Evolutionary conservation across 768 basidiomycete genomes (phyloP), one percentile per base, ranked within the genome.

Genomic region (Termitomyces sp.): DNA sequence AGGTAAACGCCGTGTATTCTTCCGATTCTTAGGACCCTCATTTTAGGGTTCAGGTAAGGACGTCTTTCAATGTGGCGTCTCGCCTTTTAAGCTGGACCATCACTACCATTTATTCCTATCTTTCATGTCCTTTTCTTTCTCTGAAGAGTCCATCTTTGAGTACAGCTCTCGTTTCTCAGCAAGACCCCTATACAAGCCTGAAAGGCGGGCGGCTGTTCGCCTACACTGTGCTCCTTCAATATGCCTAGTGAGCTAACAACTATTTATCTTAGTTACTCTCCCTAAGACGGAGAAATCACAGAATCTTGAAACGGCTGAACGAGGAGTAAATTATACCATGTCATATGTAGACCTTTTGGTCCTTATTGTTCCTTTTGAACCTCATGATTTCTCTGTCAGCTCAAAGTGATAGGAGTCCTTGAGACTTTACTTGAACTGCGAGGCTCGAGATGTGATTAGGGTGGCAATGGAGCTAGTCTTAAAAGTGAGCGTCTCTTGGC

Each of bases 91-190:
- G 24, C 44, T 44, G 42, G 49, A 62, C 31, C 30, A 51, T 48
- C 45, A 36, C 54, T 39, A 37, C 49, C 47, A 39, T 22, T 55
- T 39, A n/a, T 53, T 57, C 24, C 58, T 48, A 20, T 36, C 24
- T 27, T 44, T 24, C 52, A 53, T 58, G 57, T 31, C 50, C 31
- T 53, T 62, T 46, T 59, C 61, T 41, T 55, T 62, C 24, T 27
- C 44, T 5, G 53, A 61, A 34, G 45, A 54, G 15, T 47, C 54
- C 1, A 22, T 58, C 31, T 44, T 24, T 8, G 44, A 59, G 8
- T 37, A 41, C 27, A 41, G 13, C 27, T 39, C 24, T 30, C 52
- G 36, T 53, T 41, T 53, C 37, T 53, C 37, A 2, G 3, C 52
- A 53, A 53, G 37, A 8, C 37, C 24, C 18, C 1, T 8, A n/a